Percentiles rank a stretch among this genome's conserved stretches.
Evolutionary conservation across 106 monocot species (phyloP).

Genomic region (Apostasia ramifera): DNA sequence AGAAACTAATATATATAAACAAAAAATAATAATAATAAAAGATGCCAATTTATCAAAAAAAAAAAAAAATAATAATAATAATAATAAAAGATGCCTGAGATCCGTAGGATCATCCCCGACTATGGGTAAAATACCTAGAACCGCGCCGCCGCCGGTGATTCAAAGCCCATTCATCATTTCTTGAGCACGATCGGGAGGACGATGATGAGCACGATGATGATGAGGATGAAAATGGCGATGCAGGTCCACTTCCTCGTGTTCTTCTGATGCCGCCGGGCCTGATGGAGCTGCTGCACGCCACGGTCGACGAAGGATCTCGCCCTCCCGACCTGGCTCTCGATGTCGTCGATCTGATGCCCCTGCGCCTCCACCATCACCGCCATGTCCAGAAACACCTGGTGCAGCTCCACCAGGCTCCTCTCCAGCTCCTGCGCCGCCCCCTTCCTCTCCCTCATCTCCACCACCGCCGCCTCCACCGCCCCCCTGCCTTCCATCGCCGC

Average conservation of each 20-base stretch:
- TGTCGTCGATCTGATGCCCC: constrained; percentile 47
- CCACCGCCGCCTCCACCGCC: constrained; percentile 38
- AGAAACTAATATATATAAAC: no score
- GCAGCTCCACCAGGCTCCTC: constrained; percentile 20
- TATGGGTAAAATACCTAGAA: no score
- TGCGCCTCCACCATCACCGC: constrained; percentile 40
- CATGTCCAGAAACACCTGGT: constrained; percentile 14
- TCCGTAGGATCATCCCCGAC: no score
- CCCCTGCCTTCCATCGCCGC: constrained; percentile 34
- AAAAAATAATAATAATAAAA: no score
- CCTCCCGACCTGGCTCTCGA: constrained; percentile 35
- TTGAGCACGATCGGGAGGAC: constrained; percentile 12
- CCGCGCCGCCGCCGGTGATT: no score
- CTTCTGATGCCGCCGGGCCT: constrained; percentile 9
- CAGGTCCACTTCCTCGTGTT: constrained; percentile 17
- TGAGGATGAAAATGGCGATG: constrained; percentile 6
- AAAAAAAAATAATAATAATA: no score
- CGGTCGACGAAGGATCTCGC: constrained; percentile 32
- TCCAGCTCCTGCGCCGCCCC: constrained; percentile 43
- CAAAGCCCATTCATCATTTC: not conserved
- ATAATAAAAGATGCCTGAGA: no score
- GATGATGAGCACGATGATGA: constrained; percentile 11
- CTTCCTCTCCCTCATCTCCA: constrained; percentile 45
- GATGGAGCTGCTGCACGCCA: constrained; percentile 17
- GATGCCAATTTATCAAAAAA: no score